A percentile compares a stretch with the other conserved stretches of the same genome.
Evolutionary conservation across 345 rosid genomes (phyloP).

Genomic region (Euphorbia lathyris): DNA sequence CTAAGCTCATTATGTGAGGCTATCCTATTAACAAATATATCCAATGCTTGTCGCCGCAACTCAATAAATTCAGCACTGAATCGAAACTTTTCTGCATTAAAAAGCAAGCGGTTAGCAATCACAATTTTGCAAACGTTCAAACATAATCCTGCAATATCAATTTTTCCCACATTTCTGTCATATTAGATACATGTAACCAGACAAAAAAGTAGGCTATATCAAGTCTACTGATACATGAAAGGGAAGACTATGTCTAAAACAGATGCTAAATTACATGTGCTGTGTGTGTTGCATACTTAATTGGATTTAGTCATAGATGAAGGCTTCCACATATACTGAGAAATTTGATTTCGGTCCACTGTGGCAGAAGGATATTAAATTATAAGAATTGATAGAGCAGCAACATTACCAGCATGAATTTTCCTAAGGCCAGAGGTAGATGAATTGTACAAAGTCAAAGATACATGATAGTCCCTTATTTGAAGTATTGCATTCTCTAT

Average conservation of each 20-base stretch:
- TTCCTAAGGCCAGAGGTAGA: background rate
- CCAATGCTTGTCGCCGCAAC: conserved; percentile 88
- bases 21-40: conserved; percentile 82
- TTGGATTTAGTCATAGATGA: background rate
- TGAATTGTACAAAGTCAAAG: background rate
- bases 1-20: conserved; percentile 84
- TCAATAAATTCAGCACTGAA: conserved; percentile 98
- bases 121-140: background rate
- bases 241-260: background rate
- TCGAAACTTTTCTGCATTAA: conserved; percentile 82
- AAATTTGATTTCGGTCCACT: background rate
- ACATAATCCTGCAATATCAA: background rate
- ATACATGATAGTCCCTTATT: background rate
- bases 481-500: background rate
- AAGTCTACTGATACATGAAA: background rate
- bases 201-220: background rate
- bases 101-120: conserved; percentile 9
- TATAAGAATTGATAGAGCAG: background rate
- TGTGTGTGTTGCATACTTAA: background rate
- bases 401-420: background rate
- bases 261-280: background rate
- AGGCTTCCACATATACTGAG: no score
- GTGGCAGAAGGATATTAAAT: background rate
- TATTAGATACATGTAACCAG: background rate
- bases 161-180: background rate